Base-by-base conservation (phyloP, 2,329 filamentous ascomycete genomes). In the Talaromyces sp. region DNA sequence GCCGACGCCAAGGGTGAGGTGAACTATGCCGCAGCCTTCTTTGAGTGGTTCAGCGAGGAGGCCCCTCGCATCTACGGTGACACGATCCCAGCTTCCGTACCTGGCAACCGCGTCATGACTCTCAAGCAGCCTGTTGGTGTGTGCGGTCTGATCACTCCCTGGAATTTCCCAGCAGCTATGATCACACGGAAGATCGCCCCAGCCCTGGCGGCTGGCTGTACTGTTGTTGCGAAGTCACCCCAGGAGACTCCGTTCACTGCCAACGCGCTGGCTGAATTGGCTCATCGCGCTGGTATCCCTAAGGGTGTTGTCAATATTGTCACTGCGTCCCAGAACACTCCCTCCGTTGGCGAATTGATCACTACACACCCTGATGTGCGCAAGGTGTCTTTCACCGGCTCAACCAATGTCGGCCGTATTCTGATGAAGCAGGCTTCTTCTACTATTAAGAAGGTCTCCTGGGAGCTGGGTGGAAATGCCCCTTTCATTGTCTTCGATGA, bases 401-500 rank as follows among this genome's bases (percentile, higher is more conserved):
- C 80, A 30, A 87, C 84, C 1, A 78, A 79, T 40, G 84, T 87
- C 3, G 84, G 84, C 20, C 85, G 82, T 61, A 75, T 97, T 76
- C 84, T 99, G 49, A 96, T 97, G 91, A 89, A 89, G 77, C 92
- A 97, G 74, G 87, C 88, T 10, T 85, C 91, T 0, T 82, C 84
- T 36, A 96, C 91, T 0, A 77, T 91, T 24, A 97, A 97, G 82
- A 90, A 90, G 69, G 79, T 90, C 1, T 94, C 90, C 0, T 89
- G 96, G 71, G 93, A 97, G 71, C 87, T 97, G 1, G 93, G 93
- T 49, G 94, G 93, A 43, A 97, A 97, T 71, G 90, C 93, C 0
- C 93, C 93, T 1, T 96, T 97, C 70, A 97, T 97, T 61, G 91
- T 97, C 30, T 97, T 97, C 68, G 91, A 97, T 67, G 93, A 97